Base-by-base conservation (phyloP, 73 alveolate genomes). In the Paraurostyla sp. region DNA sequence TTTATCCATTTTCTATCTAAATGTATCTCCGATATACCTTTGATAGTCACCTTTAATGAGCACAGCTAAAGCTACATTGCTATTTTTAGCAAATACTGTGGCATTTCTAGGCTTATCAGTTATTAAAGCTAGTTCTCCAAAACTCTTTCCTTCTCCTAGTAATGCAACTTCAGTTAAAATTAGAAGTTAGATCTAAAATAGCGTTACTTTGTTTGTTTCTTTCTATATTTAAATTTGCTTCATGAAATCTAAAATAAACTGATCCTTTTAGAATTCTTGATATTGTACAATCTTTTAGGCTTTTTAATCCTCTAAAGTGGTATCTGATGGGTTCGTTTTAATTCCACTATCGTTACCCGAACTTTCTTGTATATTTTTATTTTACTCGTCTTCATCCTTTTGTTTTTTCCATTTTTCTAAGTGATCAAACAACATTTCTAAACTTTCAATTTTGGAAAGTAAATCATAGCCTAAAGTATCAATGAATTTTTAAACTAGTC, bases 111-210 rank as follows among this genome's bases (percentile, higher is more conserved):
- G 76, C 40, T 54, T 16, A 52, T 78, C 89, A 13, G 89, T 78
- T 7, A 78, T 7, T 11, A 78, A 27, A 29, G 89, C 89, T 2
- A 78, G 78, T 54, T 78, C 89, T n/a, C 89, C 89, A 52, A 78
- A 78, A 35, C 89, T 78, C 78, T 78, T 49, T 0, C 89, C 89
- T 35, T 49, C 54, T 9, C 63, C 78, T 25, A 78, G 62, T 3
- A 11, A 11, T 4, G 60, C 69, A 2, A 78, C 89, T 78, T 78
- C 89, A 4, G 62, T 78, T 0, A 78, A 27, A 20, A 78, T 78
- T 25, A 23, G 41, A 1, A 49, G 35, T 32, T 78, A 32, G 27
- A 46, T 73, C 11, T 51, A 43, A 27, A 73, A 48, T 16, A 43
- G 13, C 9, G 80, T 52, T 6, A 63, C 27, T 36, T 50, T 52